phyloP scores from a whole-genome alignment of 768 basidiomycete genomes.

The Tulasnella sp. region DNA sequence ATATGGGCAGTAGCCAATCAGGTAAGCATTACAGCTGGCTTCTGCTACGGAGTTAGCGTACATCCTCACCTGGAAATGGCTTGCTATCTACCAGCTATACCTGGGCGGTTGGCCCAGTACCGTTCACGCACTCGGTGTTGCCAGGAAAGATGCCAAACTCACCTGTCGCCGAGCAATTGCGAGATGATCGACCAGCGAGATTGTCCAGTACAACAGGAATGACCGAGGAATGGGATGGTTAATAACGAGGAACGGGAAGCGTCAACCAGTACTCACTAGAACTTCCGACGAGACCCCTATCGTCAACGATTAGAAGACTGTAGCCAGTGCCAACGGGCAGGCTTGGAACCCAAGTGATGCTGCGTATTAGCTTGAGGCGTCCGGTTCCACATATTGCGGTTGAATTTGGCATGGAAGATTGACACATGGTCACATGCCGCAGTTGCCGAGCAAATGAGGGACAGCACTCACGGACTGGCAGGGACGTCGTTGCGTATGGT shows the following conservation, averaged over 20 bases:
- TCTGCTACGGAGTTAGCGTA: too few species aligned
- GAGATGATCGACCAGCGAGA: background rate
- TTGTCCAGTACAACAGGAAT: background rate
- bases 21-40: too few species aligned
- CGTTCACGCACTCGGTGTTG: conserved; percentile 17
- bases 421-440: background rate
- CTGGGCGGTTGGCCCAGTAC: background rate
- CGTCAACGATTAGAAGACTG: conserved; percentile 35
- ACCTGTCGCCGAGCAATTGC: conserved; percentile 2
- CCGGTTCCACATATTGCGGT: background rate
- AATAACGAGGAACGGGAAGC: background rate
- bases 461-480: background rate
- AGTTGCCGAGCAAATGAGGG: background rate
- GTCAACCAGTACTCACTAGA: conserved; percentile 21
- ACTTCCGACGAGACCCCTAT: conserved; percentile 29
- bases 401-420: background rate
- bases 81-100: too few species aligned
- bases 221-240: background rate
- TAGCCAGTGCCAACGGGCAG: conserved; percentile 30
- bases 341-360: conserved; percentile 31
- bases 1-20: too few species aligned
- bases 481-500: conserved; percentile 27
- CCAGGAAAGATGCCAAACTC: conserved; percentile 12
- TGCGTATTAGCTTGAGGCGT: background rate
- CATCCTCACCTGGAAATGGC: too few species aligned